Percentiles rank a stretch among this genome's conserved stretches.
phyloP scores from a whole-genome alignment of 2,329 filamentous ascomycete species.

The Lachnellula willkommii region DNA sequence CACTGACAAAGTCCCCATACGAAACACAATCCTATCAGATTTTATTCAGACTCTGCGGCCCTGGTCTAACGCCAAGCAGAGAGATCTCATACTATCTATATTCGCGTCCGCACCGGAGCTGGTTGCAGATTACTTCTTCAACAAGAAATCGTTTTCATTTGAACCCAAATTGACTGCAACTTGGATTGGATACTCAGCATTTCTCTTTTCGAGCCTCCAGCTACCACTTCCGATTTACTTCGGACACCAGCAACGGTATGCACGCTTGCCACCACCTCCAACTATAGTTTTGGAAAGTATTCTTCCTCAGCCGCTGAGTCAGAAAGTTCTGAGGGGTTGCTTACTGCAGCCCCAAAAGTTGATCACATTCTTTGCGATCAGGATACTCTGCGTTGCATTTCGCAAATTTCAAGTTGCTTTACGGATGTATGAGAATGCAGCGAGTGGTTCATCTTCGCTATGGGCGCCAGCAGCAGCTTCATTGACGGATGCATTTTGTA shows the following conservation, averaged over 20 bases:
- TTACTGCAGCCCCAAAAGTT: slow-evolving; percentile 74
- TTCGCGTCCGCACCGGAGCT: slow-evolving; percentile 81
- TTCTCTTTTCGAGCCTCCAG: slow-evolving; percentile 76
- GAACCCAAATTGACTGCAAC: slow-evolving; percentile 89
- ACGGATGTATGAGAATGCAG: slow-evolving; percentile 38
- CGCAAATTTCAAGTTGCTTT: slow-evolving; percentile 60
- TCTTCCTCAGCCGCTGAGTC: slow-evolving; percentile 73
- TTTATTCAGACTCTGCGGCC: slow-evolving; percentile 76
- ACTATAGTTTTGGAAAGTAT: slow-evolving; percentile 79
- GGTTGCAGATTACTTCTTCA: slow-evolving; percentile 79
- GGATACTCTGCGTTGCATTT: slow-evolving; percentile 72
- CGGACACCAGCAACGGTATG: slow-evolving; percentile 59
- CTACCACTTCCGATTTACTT: slow-evolving; percentile 68
- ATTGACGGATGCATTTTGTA: slow-evolving; percentile 68
- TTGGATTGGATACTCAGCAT: slow-evolving; percentile 90
- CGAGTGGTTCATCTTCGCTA: slow-evolving; percentile 36
- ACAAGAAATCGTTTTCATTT: slow-evolving; percentile 74
- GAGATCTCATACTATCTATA: slow-evolving; percentile 72
- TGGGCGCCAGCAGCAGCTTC: slow-evolving; percentile 68
- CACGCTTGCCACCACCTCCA: slow-evolving; percentile 68
- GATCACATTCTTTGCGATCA: slow-evolving; percentile 76
- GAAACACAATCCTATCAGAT: slow-evolving; percentile 72
- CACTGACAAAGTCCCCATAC: slow-evolving; percentile 61
- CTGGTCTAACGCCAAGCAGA: slow-evolving; percentile 75
- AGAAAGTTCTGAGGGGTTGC: slow-evolving; percentile 74